Percentiles rank a stretch among this genome's conserved stretches.
Conservation (phyloP, 306 rosid species). For the Rosa lucieae region DNA sequence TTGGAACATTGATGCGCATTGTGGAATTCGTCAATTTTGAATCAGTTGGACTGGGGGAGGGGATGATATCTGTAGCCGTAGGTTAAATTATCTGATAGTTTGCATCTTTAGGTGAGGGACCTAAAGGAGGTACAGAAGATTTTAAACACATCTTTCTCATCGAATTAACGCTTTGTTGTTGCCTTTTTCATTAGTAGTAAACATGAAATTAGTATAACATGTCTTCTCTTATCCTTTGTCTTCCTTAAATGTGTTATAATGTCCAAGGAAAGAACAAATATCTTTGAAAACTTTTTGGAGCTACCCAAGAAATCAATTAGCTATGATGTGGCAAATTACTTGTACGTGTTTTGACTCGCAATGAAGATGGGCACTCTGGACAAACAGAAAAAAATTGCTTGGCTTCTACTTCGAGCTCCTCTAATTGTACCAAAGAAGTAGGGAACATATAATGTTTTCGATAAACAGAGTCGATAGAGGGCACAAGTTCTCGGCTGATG, state of each 20-base stretch:
- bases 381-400: neutral
- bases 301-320: too few species aligned
- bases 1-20: constrained; percentile 28
- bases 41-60: constrained; percentile 7
- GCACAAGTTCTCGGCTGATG: too few species aligned
- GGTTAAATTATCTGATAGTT: constrained; percentile 24
- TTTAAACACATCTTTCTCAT: neutral
- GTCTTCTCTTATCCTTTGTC: neutral
- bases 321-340: neutral
- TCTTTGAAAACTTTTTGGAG: too few species aligned
- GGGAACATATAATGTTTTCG: too few species aligned
- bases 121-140: constrained; percentile 11
- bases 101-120: constrained; percentile 18
- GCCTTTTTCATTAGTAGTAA: constrained; percentile 27
- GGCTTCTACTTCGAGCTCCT: neutral
- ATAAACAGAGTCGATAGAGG: too few species aligned
- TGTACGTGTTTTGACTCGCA: too few species aligned
- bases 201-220: neutral
- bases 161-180: constrained; percentile 1
- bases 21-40: constrained; percentile 21
- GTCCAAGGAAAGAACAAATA: neutral
- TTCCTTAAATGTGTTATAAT: neutral
- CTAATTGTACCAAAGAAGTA: too few species aligned
- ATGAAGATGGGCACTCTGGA: too few species aligned
- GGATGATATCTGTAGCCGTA: constrained; percentile 18